Evolutionary conservation across 352 stramenopile species (phyloP), one percentile per base, ranked within the genome.

Genomic region (Globisporangium nodosum): DNA sequence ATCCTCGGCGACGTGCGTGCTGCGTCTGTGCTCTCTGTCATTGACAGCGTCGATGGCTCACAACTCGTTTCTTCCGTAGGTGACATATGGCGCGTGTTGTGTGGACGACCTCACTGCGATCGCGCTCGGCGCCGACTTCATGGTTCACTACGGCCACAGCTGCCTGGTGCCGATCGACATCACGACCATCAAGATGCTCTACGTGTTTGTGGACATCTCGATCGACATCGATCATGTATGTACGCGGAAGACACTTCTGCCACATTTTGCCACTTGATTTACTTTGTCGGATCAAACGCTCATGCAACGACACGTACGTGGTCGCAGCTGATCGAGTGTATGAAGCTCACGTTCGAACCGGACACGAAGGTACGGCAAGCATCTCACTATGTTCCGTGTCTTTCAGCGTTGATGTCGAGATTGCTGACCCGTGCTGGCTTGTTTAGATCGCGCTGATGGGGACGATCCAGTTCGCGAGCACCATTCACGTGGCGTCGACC

Each of bases 121-220:
- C 33, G 91, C 94, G 0, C 75, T 99, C 3, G 97, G 94, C 2
- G 96, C 91, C 16, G 91, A 99, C 69, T 94, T 99, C 24, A 89
- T 99, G 71, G 89, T 99, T n/a, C 98, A 99, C 70, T 99, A 99
- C 66, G 98, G 98, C 42, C 97, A 99, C 73, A 98, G 88, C 42
- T 99, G 97, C 70, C 79, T 99, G 18, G 97, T 99, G 24, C 97
- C 97, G 0, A 96, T 99, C 51, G 93, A 97, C 49, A 77, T 96
- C 39, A 99, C 97, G 16, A 86, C 82, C 24, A 96, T 98, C 61
- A 97, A 96, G 68, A 95, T 97, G 79, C 74, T 99, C 16, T 99
- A 99, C 73, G 96, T 99, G 1, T 99, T 99, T 71, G 97, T 99
- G 46, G 97, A 99, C 73, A 99, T 99, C 66, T 80, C 89, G 16